Evolutionary conservation across 2,329 filamentous ascomycete genomes (phyloP).

Genomic region (Trichoderma sp.): DNA sequence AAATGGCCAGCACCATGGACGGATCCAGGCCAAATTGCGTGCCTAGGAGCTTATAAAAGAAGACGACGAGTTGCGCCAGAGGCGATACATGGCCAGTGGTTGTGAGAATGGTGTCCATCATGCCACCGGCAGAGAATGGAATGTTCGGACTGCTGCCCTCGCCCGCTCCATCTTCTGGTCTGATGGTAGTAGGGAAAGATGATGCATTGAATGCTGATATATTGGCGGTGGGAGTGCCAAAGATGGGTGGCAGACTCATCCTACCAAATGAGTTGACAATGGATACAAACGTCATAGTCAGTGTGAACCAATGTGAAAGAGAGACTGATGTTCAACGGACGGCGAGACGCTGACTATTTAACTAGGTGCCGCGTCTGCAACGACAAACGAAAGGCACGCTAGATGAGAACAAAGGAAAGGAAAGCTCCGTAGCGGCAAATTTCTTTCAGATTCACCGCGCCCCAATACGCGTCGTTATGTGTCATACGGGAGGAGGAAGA

Average conservation of each 20-base stretch:
- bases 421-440: neutral
- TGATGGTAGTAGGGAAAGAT: neutral
- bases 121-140: constrained; percentile 28
- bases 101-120: constrained; percentile 45
- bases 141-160: neutral
- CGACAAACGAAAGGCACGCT: neutral
- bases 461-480: neutral
- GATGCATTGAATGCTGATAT: constrained; percentile 23
- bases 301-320: too few relatives aligned
- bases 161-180: neutral
- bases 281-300: constrained; percentile 5
- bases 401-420: neutral
- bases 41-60: constrained; percentile 46
- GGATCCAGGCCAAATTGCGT: constrained; percentile 48
- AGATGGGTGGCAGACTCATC: constrained; percentile 31
- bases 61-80: constrained; percentile 40
- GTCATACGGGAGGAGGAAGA: neutral
- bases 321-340: neutral
- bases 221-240: constrained; percentile 26
- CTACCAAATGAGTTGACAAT: constrained; percentile 29
- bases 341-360: neutral
- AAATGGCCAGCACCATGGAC: constrained; percentile 43
- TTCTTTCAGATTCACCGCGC: neutral
- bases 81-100: constrained; percentile 45
- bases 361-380: neutral